Evolutionary conservation across 805 yeast genomes (phyloP), one percentile per base, ranked within the genome.

Genomic region (Suhomyces prunicola): DNA sequence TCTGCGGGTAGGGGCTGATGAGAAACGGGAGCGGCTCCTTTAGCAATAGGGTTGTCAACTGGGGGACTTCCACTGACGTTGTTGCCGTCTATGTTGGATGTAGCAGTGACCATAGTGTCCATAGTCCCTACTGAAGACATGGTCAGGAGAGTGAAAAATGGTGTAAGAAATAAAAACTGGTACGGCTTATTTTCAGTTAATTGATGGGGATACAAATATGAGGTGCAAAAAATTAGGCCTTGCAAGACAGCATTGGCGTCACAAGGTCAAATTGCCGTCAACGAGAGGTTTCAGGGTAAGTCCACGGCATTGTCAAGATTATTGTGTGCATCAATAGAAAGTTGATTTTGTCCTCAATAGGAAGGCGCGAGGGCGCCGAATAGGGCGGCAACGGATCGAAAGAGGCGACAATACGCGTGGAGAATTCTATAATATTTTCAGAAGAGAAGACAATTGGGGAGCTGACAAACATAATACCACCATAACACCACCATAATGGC

Each of bases 81-180:
- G 26, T 39, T 29, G 31, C n/a, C 45, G 10, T 33, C 42, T 27
- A 45, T 22, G 44, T 27, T 48, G 17, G 55, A 50, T 42, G 51
- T 47, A 22, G 58, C 58, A 12, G 55, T 50, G 39, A 52, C 51
- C 55, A 55, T 50, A 19, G 53, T 47, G 23, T 55, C 55, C 35
- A 55, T 48, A 29, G 58, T 55, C 26, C 53, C 58, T 31, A 51
- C 54, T 36, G 55, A 51, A 36, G 58, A 55, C 58, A 55, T 12
- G 33, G 46, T 15, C 33, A 9, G 13, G 33, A 29, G 33, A 24
- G n/a, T 17, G 17, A 39, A 10, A 27, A 17, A 17, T 39, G 12
- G 15, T 22, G 31, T 24, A 31, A 24, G 19, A 29, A 4, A 33
- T 33, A 33, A 33, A 17, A 31, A 31, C 19, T 12, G 17, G 47